Percentiles rank a stretch among this genome's conserved stretches.
phyloP scores from a whole-genome alignment of 2,329 filamentous ascomycete genomes.

The Fusarium agapanthi region DNA sequence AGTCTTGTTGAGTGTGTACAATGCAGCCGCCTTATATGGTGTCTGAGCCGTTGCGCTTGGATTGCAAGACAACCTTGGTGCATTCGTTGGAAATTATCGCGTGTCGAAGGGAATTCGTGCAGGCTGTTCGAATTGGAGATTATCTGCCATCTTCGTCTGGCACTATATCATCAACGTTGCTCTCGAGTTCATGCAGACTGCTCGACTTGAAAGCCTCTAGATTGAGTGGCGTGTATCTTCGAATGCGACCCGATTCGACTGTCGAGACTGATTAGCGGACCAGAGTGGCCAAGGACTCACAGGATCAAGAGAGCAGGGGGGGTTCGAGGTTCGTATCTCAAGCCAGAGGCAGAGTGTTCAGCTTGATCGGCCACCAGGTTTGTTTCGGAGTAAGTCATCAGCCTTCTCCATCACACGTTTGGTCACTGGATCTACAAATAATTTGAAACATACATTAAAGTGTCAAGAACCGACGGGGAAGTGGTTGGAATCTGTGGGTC shows the following conservation, averaged over 20 bases:
- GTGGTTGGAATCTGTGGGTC: neutral
- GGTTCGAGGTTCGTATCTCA: neutral
- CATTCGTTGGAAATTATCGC: neutral
- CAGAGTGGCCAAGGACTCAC: rapidly evolving
- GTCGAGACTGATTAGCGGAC: rapidly evolving
- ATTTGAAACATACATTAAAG: neutral
- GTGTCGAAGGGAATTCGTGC: neutral
- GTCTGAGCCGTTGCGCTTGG: neutral
- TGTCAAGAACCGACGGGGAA: rapidly evolving
- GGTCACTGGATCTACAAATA: neutral
- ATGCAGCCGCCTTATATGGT: neutral
- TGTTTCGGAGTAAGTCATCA: neutral
- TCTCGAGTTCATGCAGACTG: neutral
- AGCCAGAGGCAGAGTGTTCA: neutral
- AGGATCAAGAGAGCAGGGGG: neutral
- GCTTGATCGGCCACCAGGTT: neutral
- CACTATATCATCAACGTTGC: neutral
- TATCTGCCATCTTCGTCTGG: too few species aligned
- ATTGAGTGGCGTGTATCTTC: neutral
- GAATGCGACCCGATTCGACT: rapidly evolving
- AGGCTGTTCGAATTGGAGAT: rapidly evolving
- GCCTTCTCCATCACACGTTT: too few species aligned
- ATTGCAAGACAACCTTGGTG: neutral
- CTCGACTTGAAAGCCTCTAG: neutral
- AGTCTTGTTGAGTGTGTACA: neutral